Conservation (phyloP, 1,284 basidiomycete genomes). For the Ustilago cynodontis region DNA sequence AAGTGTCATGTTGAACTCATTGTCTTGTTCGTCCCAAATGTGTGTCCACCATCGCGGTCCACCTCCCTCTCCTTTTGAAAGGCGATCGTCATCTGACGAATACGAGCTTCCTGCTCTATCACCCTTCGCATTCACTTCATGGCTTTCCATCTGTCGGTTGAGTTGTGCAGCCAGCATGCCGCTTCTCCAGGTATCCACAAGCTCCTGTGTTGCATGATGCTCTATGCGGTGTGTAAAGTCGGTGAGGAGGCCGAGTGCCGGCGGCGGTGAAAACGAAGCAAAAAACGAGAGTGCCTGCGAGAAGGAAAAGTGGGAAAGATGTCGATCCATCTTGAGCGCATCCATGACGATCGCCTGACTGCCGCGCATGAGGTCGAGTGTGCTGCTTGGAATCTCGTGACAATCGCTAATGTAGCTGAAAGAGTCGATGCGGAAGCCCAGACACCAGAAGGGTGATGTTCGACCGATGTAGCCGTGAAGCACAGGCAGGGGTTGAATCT, state of each 20-base stretch:
- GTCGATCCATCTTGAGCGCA: slow-evolving; percentile 61
- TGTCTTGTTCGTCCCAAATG: slow-evolving; percentile 56
- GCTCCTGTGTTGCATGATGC: slow-evolving; percentile 49
- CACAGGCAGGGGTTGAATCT: slow-evolving; percentile 56
- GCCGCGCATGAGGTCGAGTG: slow-evolving; percentile 48
- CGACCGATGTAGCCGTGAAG: slow-evolving; percentile 58
- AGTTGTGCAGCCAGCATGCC: slow-evolving; percentile 42
- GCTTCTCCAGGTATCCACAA: slow-evolving; percentile 37
- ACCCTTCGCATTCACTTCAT: background rate
- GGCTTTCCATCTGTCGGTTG: background rate
- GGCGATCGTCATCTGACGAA: background rate
- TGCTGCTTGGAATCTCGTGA: slow-evolving; percentile 54
- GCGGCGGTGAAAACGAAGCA: slow-evolving; percentile 32
- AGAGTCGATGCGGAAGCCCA: slow-evolving; percentile 64
- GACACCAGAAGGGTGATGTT: slow-evolving; percentile 54
- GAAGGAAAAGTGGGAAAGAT: slow-evolving; percentile 63
- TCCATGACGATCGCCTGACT: slow-evolving; percentile 61
- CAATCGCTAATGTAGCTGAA: slow-evolving; percentile 67
- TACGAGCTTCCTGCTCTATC: background rate
- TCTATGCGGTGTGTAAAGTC: slow-evolving; percentile 65
- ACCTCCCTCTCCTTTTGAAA: slow-evolving; percentile 41
- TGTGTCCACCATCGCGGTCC: slow-evolving; percentile 53
- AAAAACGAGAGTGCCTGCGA: slow-evolving; percentile 57
- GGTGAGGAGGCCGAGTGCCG: slow-evolving; percentile 56
- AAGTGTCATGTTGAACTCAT: slow-evolving; percentile 43